These are phyloP conservation scores for Avena atlantica DNA, from an alignment of 176 grass and related monocot species.

Conservation along the genomic window DNA sequence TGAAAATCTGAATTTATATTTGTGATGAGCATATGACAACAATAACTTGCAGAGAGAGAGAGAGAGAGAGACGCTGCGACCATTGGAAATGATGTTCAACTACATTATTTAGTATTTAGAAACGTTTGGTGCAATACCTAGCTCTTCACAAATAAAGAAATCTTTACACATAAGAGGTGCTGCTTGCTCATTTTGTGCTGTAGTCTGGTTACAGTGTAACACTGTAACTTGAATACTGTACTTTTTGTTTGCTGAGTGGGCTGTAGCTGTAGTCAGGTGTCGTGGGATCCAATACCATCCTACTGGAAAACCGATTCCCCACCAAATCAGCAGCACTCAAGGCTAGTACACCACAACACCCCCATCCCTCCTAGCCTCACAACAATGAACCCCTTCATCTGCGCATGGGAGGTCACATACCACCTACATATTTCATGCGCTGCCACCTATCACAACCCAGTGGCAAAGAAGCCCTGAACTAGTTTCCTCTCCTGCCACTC, in stretches of 20 bases:
- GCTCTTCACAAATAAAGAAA: background rate
- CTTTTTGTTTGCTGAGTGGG: background rate
- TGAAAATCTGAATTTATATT: background rate
- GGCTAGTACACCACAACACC: background rate
- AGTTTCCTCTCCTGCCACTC: background rate
- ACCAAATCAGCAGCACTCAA: background rate
- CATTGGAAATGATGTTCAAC: background rate
- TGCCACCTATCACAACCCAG: background rate
- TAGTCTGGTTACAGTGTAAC: background rate
- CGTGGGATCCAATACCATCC: background rate
- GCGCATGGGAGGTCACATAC: background rate
- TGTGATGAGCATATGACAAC: background rate
- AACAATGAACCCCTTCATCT: background rate
- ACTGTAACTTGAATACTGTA: no score
- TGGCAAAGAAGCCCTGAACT: background rate
- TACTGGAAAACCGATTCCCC: background rate
- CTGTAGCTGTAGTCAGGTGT: background rate
- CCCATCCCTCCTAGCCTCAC: background rate
- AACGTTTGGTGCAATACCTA: background rate
- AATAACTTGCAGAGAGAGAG: background rate
- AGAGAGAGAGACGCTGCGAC: background rate
- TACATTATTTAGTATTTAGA: conserved; percentile 21
- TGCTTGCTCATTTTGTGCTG: background rate
- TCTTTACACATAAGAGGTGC: background rate
- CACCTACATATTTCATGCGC: background rate